Conservation (phyloP, 306 rosid genomes). For the Lupinus albus region DNA sequence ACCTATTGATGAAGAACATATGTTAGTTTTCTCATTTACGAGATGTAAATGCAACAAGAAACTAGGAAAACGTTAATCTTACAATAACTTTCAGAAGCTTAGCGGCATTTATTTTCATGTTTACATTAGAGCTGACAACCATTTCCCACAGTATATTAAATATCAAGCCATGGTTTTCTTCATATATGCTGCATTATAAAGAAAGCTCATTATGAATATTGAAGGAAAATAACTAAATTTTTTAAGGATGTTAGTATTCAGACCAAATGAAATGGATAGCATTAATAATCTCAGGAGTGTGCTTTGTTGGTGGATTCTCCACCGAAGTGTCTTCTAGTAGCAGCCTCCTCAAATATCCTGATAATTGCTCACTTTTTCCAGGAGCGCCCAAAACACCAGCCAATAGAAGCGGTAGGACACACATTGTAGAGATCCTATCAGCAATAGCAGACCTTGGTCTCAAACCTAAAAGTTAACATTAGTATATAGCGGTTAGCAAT, state of each 20-base stretch:
- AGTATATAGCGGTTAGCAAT: conserved; percentile 35
- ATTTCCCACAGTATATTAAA: conserved; percentile 95
- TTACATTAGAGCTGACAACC: conserved; percentile 81
- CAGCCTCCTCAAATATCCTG: conserved; percentile 74
- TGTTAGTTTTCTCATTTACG: conserved; percentile 36
- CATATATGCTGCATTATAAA: conserved; percentile 69
- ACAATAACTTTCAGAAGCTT: conserved; percentile 83
- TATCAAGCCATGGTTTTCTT: conserved; percentile 72
- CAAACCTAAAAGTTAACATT: conserved; percentile 60
- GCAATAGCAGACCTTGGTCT: conserved; percentile 78
- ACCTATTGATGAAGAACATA: conserved; percentile 53
- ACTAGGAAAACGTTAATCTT: conserved; percentile 46
- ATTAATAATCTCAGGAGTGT: conserved; percentile 70
- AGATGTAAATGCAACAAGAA: conserved; percentile 43
- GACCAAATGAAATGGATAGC: conserved; percentile 94
- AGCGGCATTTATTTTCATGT: conserved; percentile 86
- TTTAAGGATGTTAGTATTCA: conserved; percentile 37
- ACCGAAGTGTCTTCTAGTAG: conserved; percentile 61
- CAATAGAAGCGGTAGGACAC: conserved; percentile 85
- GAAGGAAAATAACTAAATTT: conserved; percentile 26
- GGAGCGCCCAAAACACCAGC: conserved; percentile 91
- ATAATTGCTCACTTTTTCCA: conserved; percentile 60
- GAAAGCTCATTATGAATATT: conserved; percentile 37
- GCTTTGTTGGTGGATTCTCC: conserved; percentile 60
- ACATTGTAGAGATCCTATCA: conserved; percentile 76